These are phyloP conservation scores for Talaromyces amestolkiae DNA, from an alignment of 2,329 filamentous ascomycete genomes.

Conservation along the genomic window DNA sequence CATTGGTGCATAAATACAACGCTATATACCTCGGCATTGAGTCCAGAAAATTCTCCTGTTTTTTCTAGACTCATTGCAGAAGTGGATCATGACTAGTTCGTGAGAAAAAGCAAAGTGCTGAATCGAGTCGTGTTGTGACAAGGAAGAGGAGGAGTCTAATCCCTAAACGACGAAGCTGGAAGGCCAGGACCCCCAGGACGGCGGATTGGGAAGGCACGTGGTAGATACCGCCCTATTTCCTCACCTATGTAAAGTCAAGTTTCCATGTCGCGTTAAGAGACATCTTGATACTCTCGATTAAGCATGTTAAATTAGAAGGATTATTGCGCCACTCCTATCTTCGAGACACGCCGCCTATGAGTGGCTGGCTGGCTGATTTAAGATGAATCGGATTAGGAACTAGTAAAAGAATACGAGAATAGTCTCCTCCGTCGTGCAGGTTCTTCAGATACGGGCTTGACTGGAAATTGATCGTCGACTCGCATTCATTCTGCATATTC, in stretches of 20 bases:
- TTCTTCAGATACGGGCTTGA: not conserved
- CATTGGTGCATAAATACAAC: not conserved
- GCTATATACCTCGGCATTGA: not conserved
- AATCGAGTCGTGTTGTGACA: not conserved
- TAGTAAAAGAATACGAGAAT: not conserved
- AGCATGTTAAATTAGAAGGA: not conserved
- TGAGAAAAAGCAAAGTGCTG: not conserved
- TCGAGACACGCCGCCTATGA: not conserved
- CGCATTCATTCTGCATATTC: not conserved
- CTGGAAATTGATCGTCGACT: not conserved
- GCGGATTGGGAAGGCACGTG: not conserved
- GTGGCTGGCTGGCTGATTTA: not conserved
- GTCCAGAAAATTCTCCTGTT: not conserved
- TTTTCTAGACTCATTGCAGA: not conserved
- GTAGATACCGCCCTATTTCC: not conserved
- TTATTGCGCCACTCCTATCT: not conserved
- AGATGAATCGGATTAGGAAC: not conserved
- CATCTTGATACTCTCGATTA: not conserved
- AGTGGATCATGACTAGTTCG: not conserved
- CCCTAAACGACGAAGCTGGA: not conserved
- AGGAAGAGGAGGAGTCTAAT: not conserved
- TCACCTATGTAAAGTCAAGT: not conserved
- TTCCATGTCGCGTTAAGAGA: not conserved
- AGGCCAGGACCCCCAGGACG: not conserved
- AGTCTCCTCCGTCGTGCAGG: not conserved